Evolutionary conservation across 2,329 filamentous ascomycete genomes (phyloP), one percentile per base, ranked within the genome.

Genomic region (Venturia oleaginea): DNA sequence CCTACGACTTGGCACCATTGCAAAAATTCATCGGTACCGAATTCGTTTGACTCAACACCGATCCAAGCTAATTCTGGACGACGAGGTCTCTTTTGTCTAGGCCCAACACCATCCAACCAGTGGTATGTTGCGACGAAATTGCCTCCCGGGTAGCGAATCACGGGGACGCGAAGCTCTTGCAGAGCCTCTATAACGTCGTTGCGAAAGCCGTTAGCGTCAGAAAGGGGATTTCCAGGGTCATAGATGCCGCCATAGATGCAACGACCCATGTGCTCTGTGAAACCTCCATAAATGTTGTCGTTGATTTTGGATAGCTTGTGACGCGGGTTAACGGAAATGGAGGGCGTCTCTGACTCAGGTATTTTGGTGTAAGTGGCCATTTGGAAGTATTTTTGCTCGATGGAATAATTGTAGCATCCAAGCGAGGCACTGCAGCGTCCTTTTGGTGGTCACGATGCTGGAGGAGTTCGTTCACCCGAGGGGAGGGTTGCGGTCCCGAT

Each of bases 191-290:
- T 83, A 51, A 94, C 90, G 75, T 94, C 90, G 68, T 82, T 90
- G 46, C 90, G 86, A 77, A 91, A 93, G 51, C 90, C 90, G 68
- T 89, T 80, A 63, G 84, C 80, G 69, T 92, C 89, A 2, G 88
- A 86, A n/a, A 92, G 81, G 3, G 85, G 77, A 73, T 86, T 92
- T 40, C 81, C 83, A 0, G 89, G 90, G 69, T 93, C 90, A 76
- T 92, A 93, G 72, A 94, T 88, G 68, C 91, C 90, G 67, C 89
- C 89, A 73, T 94, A 93, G 72, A 94, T 92, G 79, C 90, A 94
- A 67, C 90, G 85, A 70, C 90, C 90, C 90, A 94, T 94, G 76
- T 94, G 91, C 70, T 94, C 90, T 66, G 87, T 91, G 76, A 94
- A 94, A 13, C 90, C 90, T 64, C 88, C 87, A 81, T 93, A 94